phyloP scores from a whole-genome alignment of 2,329 filamentous ascomycete genomes.

The Corinectria fuckeliana region DNA sequence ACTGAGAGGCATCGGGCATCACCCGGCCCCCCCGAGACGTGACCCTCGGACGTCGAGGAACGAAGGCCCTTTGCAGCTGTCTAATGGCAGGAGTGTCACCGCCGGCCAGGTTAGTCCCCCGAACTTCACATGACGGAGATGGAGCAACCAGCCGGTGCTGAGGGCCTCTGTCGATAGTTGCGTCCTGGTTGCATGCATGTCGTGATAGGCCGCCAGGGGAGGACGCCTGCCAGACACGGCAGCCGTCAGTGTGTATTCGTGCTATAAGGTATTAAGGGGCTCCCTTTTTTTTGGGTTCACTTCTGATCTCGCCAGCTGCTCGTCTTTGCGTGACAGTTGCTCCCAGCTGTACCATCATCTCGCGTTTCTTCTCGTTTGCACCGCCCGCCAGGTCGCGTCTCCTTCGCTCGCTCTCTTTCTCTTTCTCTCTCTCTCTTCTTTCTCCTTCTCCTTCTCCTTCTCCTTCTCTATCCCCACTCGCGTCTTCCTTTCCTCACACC shows the following conservation, averaged over 20 bases:
- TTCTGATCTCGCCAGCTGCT: conserved; percentile 22
- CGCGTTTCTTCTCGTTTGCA: conserved; percentile 20
- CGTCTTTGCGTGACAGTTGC: conserved; percentile 29
- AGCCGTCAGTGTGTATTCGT: neutral
- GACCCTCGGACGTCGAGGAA: neutral
- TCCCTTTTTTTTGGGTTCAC: conserved; percentile 12
- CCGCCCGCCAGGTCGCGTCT: conserved; percentile 10
- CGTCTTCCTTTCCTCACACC: neutral
- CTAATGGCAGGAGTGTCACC: neutral
- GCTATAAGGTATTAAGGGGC: conserved; percentile 22
- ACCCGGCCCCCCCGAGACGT: neutral
- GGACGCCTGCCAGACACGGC: neutral
- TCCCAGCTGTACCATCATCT: conserved; percentile 26
- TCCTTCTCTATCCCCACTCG: conserved; percentile 3
- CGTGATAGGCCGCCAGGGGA: conserved; percentile 26
- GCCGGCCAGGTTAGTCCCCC: neutral
- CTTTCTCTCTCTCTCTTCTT: conserved; percentile 10
- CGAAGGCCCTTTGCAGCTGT: neutral
- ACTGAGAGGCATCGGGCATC: neutral
- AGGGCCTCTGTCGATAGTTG: conserved; percentile 4
- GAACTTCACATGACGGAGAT: neutral
- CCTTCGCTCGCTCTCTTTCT: conserved; percentile 3
- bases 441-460: conserved; percentile 17
- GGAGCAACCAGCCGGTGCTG: neutral
- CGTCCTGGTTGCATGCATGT: conserved; percentile 24